Evolutionary conservation across 2,329 filamentous ascomycete genomes (phyloP).

Genomic region (Claviceps pusilla): DNA sequence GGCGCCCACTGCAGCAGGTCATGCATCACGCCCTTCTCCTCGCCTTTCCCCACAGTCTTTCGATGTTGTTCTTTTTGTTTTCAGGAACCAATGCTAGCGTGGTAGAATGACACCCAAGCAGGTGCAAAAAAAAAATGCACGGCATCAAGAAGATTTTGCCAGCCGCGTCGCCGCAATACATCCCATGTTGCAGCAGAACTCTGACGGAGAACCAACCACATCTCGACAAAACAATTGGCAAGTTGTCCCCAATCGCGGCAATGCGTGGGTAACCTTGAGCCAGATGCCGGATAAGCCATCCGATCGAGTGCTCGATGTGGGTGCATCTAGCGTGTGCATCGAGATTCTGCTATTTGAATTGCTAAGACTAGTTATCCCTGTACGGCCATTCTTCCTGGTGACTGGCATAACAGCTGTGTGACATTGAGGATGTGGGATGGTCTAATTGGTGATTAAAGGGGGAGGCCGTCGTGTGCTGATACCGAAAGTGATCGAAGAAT

Average conservation of each 20-base stretch:
- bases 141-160: not conserved
- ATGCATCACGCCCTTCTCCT: not conserved
- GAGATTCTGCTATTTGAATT: not conserved
- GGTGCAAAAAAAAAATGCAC: too few relatives aligned
- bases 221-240: too few relatives aligned
- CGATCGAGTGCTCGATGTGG: not conserved
- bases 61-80: not conserved
- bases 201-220: not conserved
- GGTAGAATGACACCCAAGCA: not conserved
- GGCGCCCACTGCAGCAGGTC: not conserved
- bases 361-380: not conserved
- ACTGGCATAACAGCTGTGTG: slow-evolving; percentile 9
- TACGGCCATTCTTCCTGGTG: slow-evolving; percentile 3
- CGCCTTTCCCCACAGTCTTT: not conserved
- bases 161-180: not conserved
- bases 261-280: not conserved
- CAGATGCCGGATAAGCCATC: not conserved
- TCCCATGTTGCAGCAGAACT: not conserved
- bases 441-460: slow-evolving; percentile 12
- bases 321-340: not conserved
- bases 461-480: not conserved
- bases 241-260: not conserved
- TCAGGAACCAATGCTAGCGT: not conserved
- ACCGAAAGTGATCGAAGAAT: not conserved
- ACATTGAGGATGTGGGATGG: slow-evolving; percentile 14